Conservation (phyloP, 2,329 filamentous ascomycete species). For the Zasmidium citrigriseum region DNA sequence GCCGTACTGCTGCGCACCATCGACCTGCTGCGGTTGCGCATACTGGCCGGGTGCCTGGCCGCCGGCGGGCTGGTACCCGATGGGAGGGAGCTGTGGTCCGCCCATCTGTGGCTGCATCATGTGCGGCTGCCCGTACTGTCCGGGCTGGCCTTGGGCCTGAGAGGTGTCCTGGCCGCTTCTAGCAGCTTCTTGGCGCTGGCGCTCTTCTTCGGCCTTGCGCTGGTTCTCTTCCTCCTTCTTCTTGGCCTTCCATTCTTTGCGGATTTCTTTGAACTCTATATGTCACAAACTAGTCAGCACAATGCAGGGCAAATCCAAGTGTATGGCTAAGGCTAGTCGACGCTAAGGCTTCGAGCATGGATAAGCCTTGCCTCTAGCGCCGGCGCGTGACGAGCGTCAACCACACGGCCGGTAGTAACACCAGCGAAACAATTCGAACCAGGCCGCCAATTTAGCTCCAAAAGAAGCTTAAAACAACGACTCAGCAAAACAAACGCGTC, state of each 20-base stretch:
- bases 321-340: slow-evolving; percentile 27
- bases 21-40: slow-evolving; percentile 46
- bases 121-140: slow-evolving; percentile 47
- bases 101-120: slow-evolving; percentile 48
- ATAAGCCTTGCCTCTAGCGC: slow-evolving; percentile 32
- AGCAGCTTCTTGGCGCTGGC: slow-evolving; percentile 67
- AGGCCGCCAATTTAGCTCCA: slow-evolving; percentile 11
- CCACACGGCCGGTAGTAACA: slow-evolving; percentile 27
- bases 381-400: slow-evolving; percentile 29
- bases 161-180: slow-evolving; percentile 55
- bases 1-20: slow-evolving; percentile 52
- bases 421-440: slow-evolving; percentile 14
- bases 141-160: slow-evolving; percentile 50
- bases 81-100: slow-evolving; percentile 52
- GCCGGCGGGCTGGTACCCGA: slow-evolving; percentile 52
- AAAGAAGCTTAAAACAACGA: slow-evolving; percentile 20
- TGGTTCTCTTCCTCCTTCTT: slow-evolving; percentile 97
- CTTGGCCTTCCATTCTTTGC: slow-evolving; percentile 98
- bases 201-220: slow-evolving; percentile 88
- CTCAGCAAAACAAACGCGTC: slow-evolving; percentile 9
- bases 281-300: slow-evolving; percentile 38
- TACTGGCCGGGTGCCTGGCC: slow-evolving; percentile 49
- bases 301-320: slow-evolving; percentile 26
- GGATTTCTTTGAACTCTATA: slow-evolving; percentile 96
- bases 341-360: slow-evolving; percentile 33